Conservation (phyloP, 257 asterid genomes). For the Ehretia macrophylla region DNA sequence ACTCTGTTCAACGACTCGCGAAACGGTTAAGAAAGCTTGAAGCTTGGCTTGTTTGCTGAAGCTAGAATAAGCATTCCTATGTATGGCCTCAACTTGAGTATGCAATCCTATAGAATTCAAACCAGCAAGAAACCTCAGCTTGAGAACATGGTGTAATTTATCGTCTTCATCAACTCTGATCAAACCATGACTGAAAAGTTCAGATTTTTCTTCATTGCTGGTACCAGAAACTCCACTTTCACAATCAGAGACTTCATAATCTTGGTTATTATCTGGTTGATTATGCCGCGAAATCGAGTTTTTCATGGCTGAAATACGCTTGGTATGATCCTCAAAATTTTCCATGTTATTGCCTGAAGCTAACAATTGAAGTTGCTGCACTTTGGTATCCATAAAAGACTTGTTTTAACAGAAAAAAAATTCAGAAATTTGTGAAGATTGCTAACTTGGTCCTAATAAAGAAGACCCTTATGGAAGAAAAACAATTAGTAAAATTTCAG, state of each 20-base stretch:
- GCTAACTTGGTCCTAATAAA: too few relatives aligned
- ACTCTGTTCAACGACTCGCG: conserved; percentile 2
- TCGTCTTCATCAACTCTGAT: background rate
- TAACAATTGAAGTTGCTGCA: background rate
- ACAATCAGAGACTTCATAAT: conserved; percentile 2
- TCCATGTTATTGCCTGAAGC: too few relatives aligned
- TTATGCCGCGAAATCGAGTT: background rate
- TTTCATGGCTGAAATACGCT: too few relatives aligned
- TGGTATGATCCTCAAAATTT: too few relatives aligned
- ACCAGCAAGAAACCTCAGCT: conserved; percentile 1
- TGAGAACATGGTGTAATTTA: conserved; percentile 5
- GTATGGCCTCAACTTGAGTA: conserved; percentile 17
- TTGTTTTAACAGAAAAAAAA: too few relatives aligned
- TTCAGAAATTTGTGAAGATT: too few relatives aligned
- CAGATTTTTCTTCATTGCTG: background rate
- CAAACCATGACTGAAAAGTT: background rate
- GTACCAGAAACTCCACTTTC: background rate
- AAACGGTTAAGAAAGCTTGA: conserved; percentile 5
- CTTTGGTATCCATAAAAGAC: too few relatives aligned
- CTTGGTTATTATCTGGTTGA: background rate
- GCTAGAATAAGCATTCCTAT: conserved; percentile 3
- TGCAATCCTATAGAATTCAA: conserved; percentile 11
- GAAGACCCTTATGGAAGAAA: too few relatives aligned
- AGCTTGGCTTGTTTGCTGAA: conserved; percentile 8
- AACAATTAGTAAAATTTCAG: too few relatives aligned